Conservation (phyloP, 495 filamentous ascomycete species). For the Bacidia rubella region DNA sequence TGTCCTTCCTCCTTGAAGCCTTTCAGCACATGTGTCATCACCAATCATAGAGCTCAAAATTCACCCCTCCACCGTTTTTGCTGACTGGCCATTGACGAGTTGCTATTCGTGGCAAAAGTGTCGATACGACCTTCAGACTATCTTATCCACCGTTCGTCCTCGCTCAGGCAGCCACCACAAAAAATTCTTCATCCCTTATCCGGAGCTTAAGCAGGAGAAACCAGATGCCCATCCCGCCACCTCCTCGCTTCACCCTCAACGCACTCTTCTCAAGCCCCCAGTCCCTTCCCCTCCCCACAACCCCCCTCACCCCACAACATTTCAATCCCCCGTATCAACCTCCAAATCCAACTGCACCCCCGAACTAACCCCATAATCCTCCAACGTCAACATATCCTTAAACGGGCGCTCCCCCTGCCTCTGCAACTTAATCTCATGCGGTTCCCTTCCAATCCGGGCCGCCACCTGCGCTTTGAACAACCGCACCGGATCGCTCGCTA, state of each 20-base stretch:
- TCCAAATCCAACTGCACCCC: constrained; percentile 82
- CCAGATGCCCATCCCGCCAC: too few species aligned
- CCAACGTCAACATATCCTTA: constrained; percentile 73
- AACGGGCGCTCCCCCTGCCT: constrained; percentile 84
- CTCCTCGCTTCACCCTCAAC: neutral
- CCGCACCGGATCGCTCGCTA: constrained; percentile 66
- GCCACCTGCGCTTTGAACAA: constrained; percentile 82
- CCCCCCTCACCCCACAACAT: neutral
- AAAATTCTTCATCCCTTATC: too few species aligned
- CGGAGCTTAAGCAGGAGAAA: too few species aligned
- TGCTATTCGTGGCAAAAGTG: too few species aligned
- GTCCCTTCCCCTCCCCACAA: constrained; percentile 37
- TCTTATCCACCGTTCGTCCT: too few species aligned
- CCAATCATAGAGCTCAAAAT: too few species aligned
- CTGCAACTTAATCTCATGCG: constrained; percentile 84
- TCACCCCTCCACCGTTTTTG: too few species aligned
- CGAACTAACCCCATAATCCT: constrained; percentile 80
- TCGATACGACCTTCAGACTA: too few species aligned
- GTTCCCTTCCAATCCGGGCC: constrained; percentile 68
- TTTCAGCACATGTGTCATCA: too few species aligned
- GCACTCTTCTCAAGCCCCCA: constrained; percentile 22
- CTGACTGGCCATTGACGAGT: too few species aligned
- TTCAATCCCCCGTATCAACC: constrained; percentile 64
- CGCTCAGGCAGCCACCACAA: too few species aligned
- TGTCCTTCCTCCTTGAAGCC: too few species aligned